Base-by-base conservation (phyloP, 2,329 filamentous ascomycete genomes). In the Phialophora macrospora region DNA sequence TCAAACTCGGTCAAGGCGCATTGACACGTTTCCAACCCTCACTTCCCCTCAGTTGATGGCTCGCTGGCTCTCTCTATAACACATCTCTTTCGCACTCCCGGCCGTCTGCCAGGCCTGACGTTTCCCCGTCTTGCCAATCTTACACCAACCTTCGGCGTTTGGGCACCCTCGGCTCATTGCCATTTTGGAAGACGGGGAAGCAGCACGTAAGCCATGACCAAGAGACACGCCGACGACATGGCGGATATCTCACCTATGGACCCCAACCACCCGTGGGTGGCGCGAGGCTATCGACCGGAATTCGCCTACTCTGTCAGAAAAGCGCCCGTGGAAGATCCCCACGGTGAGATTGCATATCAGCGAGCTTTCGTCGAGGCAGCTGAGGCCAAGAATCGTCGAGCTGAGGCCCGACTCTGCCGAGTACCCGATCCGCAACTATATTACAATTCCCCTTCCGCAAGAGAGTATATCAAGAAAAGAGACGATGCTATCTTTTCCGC, bases 321-420 rank as follows among this genome's bases (percentile, higher is more conserved):
- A 5, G n/a, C 64, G 20, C 56, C 62, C 11, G 46, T 66, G 14
- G 69, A 70, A 59, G 70, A 71, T 55, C 69, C 69, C 14, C 51
- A 51, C 46, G 69, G 70, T 52, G 70, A 72, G 54, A 59, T 61
- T 11, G 69, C 70, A 22, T 72, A 72, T 55, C 69, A 71, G 26
- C 65, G 69, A 60, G 66, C 63, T 20, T 72, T 72, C 52, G 32
- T 41, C 30, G 61, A 67, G 26, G 60, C 56, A 5, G 63, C 60
- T 11, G 57, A 60, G 51, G 38, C 38, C 17, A 44, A 44, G 38
- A 8, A 8, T n/a, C 17, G 38, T 44, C 38, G 38, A 44, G 38
- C 60, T 11, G 57, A 60, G 46, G 20, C 28, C 7, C 48, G 60
- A 1, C 63, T 64, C 4, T 57, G 55, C 38, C 44, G 68, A 41